A percentile compares a stretch with the other conserved stretches of the same genome.
Evolutionary conservation across 345 rosid genomes (phyloP).

Genomic region (rapeseed (Brassica napus)): DNA sequence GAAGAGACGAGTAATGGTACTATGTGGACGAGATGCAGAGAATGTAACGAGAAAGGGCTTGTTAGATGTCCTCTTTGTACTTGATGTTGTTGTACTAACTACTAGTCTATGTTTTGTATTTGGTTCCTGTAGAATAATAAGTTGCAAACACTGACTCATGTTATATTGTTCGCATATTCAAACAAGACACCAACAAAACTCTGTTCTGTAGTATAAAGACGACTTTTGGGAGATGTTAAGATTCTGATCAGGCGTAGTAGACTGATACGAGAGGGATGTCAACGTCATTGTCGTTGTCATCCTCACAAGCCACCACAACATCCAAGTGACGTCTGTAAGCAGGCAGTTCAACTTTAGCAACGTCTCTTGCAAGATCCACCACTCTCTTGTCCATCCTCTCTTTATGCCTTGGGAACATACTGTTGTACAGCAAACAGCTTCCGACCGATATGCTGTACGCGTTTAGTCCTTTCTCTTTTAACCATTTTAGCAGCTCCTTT

Average conservation of each 20-base stretch:
- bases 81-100: not conserved
- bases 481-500: not conserved
- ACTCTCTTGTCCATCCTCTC: not conserved
- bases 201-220: not conserved
- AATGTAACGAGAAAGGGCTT: not conserved
- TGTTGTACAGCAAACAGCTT: conserved; percentile 67
- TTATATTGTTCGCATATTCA: not conserved
- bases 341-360: not conserved
- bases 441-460: not conserved
- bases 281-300: not conserved
- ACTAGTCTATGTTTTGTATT: not conserved
- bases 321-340: conserved; percentile 1
- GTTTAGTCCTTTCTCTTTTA: not conserved
- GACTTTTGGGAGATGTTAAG: not conserved
- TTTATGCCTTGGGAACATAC: conserved; percentile 68
- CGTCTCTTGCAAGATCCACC: not conserved
- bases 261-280: not conserved
- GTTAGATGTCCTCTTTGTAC: not conserved
- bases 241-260: not conserved
- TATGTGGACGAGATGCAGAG: not conserved
- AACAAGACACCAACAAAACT: not conserved
- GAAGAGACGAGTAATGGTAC: not conserved
- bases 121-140: not conserved
- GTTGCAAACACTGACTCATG: not conserved
- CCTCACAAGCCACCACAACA: conserved; percentile 1